Conservation (phyloP, 306 rosid genomes). For the Lathyrus aphaca region DNA sequence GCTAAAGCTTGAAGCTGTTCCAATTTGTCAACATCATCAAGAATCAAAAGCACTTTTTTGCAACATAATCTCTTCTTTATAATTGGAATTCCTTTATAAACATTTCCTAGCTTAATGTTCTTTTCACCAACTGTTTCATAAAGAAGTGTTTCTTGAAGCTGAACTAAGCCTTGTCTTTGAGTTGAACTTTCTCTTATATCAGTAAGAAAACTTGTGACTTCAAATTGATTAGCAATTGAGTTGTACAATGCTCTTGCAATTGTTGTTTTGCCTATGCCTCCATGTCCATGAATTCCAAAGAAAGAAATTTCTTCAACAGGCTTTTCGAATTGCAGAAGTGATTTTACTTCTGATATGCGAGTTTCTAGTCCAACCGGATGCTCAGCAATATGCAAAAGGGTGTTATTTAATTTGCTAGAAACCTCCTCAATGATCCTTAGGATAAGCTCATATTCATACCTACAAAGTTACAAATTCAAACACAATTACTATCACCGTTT, state of each 20-base stretch:
- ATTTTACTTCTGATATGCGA: constrained; percentile 46
- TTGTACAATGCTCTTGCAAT: constrained; percentile 24
- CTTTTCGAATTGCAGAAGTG: constrained; percentile 31
- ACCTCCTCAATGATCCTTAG: constrained; percentile 18
- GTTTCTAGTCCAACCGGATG: constrained; percentile 22
- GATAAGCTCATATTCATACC: constrained; percentile 33
- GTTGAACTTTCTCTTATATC: constrained; percentile 27
- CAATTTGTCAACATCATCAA: constrained; percentile 37
- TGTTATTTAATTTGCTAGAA: not conserved
- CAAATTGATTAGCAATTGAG: constrained; percentile 27
- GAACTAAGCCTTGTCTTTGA: constrained; percentile 12
- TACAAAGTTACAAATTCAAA: constrained; percentile 13
- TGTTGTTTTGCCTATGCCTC: constrained; percentile 26
- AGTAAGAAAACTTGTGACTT: constrained; percentile 8
- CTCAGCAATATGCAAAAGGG: constrained; percentile 23
- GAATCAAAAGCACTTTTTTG: constrained; percentile 27
- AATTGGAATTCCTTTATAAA: constrained; percentile 48
- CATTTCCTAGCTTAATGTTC: constrained; percentile 33
- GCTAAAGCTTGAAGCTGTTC: constrained; percentile 49
- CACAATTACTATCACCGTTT: not conserved
- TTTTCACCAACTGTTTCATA: constrained; percentile 19
- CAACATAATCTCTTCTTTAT: constrained; percentile 43
- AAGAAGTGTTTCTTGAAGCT: constrained; percentile 30
- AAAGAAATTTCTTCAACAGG: constrained; percentile 31
- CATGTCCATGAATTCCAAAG: constrained; percentile 49